Base-by-base conservation (phyloP, 2,329 filamentous ascomycete genomes). In the Talaromyces sp. region DNA sequence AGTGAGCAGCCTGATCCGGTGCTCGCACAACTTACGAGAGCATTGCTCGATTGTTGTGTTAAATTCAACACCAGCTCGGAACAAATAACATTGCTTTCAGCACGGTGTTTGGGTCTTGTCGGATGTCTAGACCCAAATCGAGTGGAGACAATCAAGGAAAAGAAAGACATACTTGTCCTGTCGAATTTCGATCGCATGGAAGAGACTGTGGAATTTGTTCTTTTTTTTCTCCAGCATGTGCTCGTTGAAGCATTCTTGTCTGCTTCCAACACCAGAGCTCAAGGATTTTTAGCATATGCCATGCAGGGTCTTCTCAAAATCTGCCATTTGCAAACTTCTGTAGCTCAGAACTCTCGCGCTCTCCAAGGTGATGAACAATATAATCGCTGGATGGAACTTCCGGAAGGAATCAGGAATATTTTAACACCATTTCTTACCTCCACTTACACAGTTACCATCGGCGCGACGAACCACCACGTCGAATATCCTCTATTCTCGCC, bases 91-190 rank as follows among this genome's bases (percentile, higher is more conserved):
- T 79, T 84, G 16, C 78, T 95, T 2, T 91, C 90, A 56, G 88
- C 91, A 13, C 85, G 89, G 65, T 94, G 90, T 59, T 80, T 99
- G 35, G 95, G 95, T 0, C 80, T 95, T 17, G 86, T 99, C 48
- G 94, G 95, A 6, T 96, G 92, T 60, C 77, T 99, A 19, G 95
- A 99, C 70, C 88, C 93, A 1, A 96, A 96, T 65, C 86, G 90
- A 54, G 84, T 97, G 1, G 94, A 99, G 65, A 85, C 85, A 0
- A 82, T 88, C 10, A 84, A 89, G 52, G 87, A 90, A 63, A 88
- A 91, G 62, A 86, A 84, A 58, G 88, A 91, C n/a, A 89, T 97
- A 48, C 84, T 97, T 20, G 86, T 97, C 45, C 75, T 92, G 33
- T 88, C 89, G 46, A 97, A 99, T 68, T 97, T 99, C 65, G 84